Base-by-base conservation (phyloP, 345 rosid species). In the Salix suchowensis region DNA sequence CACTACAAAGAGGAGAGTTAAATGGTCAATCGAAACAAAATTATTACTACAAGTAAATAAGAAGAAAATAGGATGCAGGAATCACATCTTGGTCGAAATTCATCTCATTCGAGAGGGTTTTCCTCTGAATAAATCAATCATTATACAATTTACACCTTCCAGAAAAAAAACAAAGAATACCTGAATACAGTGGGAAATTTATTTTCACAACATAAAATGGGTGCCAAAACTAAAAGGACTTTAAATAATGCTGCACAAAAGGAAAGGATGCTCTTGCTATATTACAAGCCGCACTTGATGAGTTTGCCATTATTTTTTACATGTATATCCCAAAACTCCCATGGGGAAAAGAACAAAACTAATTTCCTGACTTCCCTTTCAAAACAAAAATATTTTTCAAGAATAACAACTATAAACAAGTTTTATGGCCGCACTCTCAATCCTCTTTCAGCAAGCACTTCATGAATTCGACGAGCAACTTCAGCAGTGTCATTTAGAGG, bases 401-500 rank as follows among this genome's bases (percentile, higher is more conserved):
- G 42, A 72, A 64, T 74, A 73, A 61, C 77, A 70, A n/a, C 75
- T 77, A 81, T 71, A 65, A 48, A 75, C 80, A 77, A 23, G 48
- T 30, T 16, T 73, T 82, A 96, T 50, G 95, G 83, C 30, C 92
- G 88, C 54, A 94, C 15, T 73, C 89, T 93, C 91, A 97, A 87
- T 75, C 96, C 98, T 36, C 94, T 92, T 67, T 88, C 85, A n/a
- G 95, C 92, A 40, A 93, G 87, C 28, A 89, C 92, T 78, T 80
- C 83, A 50, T 81, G 90, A 73, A 93, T 88, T 74, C 86, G 90
- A 58, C 61, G 80, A 52, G 98, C 99, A 72, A 95, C 99, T 79
- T 93, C 98, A 74, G 95, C 90, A 0, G 93, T 88, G 84, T 96
- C 99, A 76, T 87, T 91, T 52, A 93, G 85, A 46, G 97, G 99